Conservation (phyloP, 257 asterid genomes). For the Nicotiana noctiflora region DNA sequence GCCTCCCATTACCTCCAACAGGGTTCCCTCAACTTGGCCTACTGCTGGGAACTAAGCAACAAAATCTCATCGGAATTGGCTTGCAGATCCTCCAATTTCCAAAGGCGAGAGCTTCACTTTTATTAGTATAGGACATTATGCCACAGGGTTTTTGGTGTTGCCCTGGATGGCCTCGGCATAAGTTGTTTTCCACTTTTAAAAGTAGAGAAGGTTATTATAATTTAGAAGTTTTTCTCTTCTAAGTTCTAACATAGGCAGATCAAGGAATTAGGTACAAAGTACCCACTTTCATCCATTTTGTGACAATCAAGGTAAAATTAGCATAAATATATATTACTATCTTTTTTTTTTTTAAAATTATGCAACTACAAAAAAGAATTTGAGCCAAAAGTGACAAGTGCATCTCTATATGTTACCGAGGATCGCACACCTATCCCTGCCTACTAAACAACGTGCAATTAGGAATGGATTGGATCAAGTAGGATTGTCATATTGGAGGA, state of each 20-base stretch:
- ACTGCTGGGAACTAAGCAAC: slow-evolving; percentile 12
- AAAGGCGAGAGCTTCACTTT: neutral
- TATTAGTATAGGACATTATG: neutral
- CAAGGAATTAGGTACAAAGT: neutral
- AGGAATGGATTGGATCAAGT: neutral
- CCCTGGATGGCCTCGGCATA: neutral
- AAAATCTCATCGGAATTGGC: neutral
- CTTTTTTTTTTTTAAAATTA: neutral
- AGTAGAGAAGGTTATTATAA: neutral
- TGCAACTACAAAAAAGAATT: neutral
- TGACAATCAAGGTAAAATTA: neutral
- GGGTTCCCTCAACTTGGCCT: slow-evolving; percentile 48
- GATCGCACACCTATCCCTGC: neutral
- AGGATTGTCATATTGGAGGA: neutral
- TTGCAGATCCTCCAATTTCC: slow-evolving; percentile 1
- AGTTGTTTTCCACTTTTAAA: neutral
- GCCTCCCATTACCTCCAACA: slow-evolving; percentile 47
- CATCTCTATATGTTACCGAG: neutral
- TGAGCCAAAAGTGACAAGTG: neutral
- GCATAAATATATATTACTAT: neutral
- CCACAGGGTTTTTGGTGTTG: slow-evolving; percentile 4
- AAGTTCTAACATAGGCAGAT: neutral
- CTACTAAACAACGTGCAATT: neutral
- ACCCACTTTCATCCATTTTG: neutral
- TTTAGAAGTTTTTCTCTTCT: neutral